Evolutionary conservation across 2,329 filamentous ascomycete genomes (phyloP), one percentile per base, ranked within the genome.

Genomic region (Thielaviopsis euricoi): DNA sequence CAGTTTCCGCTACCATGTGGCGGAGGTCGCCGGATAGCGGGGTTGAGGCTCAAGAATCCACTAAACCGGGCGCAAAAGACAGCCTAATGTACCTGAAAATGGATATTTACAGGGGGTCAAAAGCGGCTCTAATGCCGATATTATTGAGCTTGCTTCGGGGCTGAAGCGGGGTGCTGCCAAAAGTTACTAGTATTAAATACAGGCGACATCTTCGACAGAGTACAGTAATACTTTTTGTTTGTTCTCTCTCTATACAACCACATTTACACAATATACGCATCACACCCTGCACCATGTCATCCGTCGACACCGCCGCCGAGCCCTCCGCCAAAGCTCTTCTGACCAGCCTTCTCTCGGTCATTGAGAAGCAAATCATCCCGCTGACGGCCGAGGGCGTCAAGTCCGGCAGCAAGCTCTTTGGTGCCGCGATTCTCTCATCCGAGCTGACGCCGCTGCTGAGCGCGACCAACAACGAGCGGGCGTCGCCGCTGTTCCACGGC

Each of bases 341-440:
- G 13, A 63, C 65, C 4, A 65, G 69, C 5, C 66, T 78, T 22
- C 71, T 78, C 43, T 60, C 63, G 26, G 67, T 70, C 1, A 71
- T 74, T 17, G 76, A 79, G 63, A 50, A 69, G 2, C 63, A 68
- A 46, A 75, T 81, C 52, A 70, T 80, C 43, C 77, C 77, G 0
- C 69, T 80, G 22, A 80, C 78, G 0, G 66, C 65, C 0, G 62
- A 66, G 9, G 76, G 76, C 40, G 76, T 81, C 50, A 67, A 71
- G 0, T 74, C 74, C 0, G 78, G 78, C 55, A 75, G 71, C 66
- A 81, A 81, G 62, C 67, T 81, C 40, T 81, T 81, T 62, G 78
- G 78, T 15, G 78, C 78, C 3, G 76, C 78, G 10, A 76, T 81
- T 60, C 69, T 81, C 3, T 68, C 70, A 7, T 53, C 66, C 1